Evolutionary conservation across 2,329 filamentous ascomycete species (phyloP).

Genomic region (Xylariaceae sp.): DNA sequence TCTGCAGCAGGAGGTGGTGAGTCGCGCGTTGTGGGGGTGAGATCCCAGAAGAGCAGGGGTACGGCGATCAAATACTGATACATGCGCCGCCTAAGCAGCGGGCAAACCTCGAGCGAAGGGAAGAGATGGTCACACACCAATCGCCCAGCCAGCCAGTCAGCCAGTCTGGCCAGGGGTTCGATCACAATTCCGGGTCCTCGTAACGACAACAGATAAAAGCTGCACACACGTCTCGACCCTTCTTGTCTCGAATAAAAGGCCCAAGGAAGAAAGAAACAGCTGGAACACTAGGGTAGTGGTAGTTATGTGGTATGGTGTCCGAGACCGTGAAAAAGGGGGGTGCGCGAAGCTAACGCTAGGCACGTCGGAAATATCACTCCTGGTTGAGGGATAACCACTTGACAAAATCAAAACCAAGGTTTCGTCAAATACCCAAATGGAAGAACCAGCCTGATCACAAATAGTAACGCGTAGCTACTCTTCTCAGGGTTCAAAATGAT

Average conservation of each 20-base stretch:
- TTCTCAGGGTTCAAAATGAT: background rate
- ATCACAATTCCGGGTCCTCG: conserved; percentile 18
- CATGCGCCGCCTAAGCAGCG: background rate
- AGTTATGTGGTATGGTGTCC: background rate
- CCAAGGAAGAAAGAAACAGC: background rate
- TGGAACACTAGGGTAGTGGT: background rate
- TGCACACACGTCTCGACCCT: conserved; percentile 7
- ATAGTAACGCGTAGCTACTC: background rate
- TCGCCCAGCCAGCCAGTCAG: conserved; percentile 19
- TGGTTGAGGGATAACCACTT: background rate
- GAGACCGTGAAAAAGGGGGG: background rate
- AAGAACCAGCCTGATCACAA: background rate
- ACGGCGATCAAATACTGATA: conserved; percentile 35
- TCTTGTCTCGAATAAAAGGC: conserved; percentile 2
- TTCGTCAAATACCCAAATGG: too few species aligned
- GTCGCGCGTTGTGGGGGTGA: conserved; percentile 40
- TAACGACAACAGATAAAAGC: conserved; percentile 14
- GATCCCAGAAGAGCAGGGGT: conserved; percentile 38
- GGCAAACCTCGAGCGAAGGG: conserved; percentile 16
- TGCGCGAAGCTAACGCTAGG: conserved; percentile 17
- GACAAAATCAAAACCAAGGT: background rate
- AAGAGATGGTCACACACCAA: conserved; percentile 23
- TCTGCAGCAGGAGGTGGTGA: conserved; percentile 21
- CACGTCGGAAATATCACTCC: conserved; percentile 6
- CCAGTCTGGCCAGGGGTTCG: conserved; percentile 15